These are phyloP conservation scores for Tulasnella sp. DNA, from an alignment of 768 basidiomycete genomes.

Conservation along the genomic window DNA sequence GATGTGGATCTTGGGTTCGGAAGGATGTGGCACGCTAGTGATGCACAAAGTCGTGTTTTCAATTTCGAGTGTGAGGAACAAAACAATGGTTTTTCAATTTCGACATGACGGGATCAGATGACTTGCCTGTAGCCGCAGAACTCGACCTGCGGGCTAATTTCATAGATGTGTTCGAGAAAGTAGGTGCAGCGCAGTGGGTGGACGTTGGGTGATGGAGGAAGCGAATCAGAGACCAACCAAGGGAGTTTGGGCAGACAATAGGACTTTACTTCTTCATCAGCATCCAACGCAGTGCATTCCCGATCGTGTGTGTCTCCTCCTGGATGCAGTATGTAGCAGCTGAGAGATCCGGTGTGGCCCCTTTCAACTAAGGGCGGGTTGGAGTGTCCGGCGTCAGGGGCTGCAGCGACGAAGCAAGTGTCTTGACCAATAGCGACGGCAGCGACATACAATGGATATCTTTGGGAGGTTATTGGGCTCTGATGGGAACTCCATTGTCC, in stretches of 20 bases:
- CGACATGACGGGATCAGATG: neutral
- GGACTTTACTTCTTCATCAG: conserved; percentile 89
- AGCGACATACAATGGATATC: conserved; percentile 15
- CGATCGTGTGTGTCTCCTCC: conserved; percentile 93
- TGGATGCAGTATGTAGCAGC: conserved; percentile 85
- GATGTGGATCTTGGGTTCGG: conserved; percentile 90
- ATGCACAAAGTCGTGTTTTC: neutral
- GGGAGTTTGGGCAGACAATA: neutral
- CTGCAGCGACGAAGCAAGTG: neutral
- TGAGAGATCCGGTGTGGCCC: conserved; percentile 69
- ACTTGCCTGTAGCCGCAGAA: conserved; percentile 93
- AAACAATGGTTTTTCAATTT: neutral
- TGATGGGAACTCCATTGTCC: conserved; percentile 15
- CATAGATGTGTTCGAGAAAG: neutral
- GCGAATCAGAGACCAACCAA: neutral
- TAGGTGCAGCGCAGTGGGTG: neutral
- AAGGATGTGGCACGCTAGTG: conserved; percentile 81
- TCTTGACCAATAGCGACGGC: too few relatives aligned
- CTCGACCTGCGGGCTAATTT: conserved; percentile 79
- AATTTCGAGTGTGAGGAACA: neutral
- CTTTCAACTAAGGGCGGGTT: conserved; percentile 54
- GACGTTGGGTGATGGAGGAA: neutral
- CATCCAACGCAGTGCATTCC: conserved; percentile 94
- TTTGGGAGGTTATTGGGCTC: conserved; percentile 16
- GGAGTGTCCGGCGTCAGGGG: conserved; percentile 10